Conservation (phyloP, 192 early-diverging fungal species). For the Coemansia sp. region DNA sequence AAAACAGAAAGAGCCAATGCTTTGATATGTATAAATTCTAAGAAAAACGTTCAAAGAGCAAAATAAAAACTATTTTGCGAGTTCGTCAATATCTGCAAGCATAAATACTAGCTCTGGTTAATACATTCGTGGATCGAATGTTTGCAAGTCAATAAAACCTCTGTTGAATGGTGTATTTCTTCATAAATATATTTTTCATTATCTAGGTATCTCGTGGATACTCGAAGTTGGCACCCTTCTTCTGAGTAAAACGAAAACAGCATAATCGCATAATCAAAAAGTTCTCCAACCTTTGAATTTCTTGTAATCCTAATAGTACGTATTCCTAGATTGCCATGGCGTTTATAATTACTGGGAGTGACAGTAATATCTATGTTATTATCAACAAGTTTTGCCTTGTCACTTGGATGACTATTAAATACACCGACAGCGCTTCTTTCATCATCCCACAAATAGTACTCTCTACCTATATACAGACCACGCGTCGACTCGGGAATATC, state of each 20-base stretch:
- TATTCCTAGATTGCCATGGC: background rate
- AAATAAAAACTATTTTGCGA: background rate
- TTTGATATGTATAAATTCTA: no score
- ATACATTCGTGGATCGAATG: no score
- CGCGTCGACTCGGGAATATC: background rate
- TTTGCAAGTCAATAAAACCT: background rate
- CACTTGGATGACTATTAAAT: background rate
- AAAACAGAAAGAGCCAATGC: no score
- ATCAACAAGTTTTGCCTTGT: background rate
- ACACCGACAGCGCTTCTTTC: background rate
- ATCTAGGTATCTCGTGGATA: background rate
- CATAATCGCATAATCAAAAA: background rate
- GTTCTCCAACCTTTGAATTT: background rate
- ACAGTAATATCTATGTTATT: background rate
- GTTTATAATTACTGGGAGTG: background rate
- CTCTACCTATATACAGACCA: background rate
- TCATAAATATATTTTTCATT: background rate
- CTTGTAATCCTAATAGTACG: background rate
- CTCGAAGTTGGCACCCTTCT: background rate
- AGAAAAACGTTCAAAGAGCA: no score
- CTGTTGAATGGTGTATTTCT: background rate
- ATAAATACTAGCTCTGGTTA: no score
- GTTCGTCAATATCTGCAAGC: no score
- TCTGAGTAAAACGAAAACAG: background rate
- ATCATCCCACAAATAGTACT: background rate